These are phyloP conservation scores for Bonia amplexicaulis DNA, from an alignment of 176 grass and related monocot species.

Conservation along the genomic window DNA sequence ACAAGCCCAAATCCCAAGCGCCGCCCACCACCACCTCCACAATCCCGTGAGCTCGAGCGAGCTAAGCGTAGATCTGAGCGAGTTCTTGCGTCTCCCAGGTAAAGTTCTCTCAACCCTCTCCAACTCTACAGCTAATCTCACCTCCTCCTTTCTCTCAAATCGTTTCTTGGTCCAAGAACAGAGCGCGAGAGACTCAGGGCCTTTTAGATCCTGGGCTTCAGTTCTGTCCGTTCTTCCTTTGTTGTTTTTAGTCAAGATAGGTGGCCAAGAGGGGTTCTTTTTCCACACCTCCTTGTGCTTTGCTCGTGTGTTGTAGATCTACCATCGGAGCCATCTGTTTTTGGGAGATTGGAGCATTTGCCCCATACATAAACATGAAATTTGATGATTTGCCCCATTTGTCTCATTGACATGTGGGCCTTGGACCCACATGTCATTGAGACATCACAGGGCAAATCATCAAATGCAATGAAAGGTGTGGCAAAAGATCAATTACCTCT, in stretches of 20 bases:
- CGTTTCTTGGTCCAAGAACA: background rate
- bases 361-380: no score
- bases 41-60: constrained; percentile 35
- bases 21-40: background rate
- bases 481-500: no score
- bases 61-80: constrained; percentile 55
- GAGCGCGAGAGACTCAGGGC: constrained; percentile 7
- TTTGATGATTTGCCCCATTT: no score
- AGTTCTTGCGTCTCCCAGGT: constrained; percentile 39
- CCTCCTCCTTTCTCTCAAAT: no score
- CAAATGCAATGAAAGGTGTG: no score
- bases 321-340: constrained; percentile 26
- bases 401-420: no score
- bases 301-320: constrained; percentile 35
- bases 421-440: no score
- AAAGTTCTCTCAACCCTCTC: constrained; percentile 9
- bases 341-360: no score
- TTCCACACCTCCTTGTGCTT: constrained; percentile 37
- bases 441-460: no score
- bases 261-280: constrained; percentile 42
- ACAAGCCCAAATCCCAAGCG: background rate
- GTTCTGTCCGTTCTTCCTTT: constrained; percentile 5
- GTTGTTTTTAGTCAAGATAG: background rate
- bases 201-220: constrained; percentile 44
- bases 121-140: background rate